phyloP scores from a whole-genome alignment of 352 stramenopile genomes.

The Thalassiosira pacifica region DNA sequence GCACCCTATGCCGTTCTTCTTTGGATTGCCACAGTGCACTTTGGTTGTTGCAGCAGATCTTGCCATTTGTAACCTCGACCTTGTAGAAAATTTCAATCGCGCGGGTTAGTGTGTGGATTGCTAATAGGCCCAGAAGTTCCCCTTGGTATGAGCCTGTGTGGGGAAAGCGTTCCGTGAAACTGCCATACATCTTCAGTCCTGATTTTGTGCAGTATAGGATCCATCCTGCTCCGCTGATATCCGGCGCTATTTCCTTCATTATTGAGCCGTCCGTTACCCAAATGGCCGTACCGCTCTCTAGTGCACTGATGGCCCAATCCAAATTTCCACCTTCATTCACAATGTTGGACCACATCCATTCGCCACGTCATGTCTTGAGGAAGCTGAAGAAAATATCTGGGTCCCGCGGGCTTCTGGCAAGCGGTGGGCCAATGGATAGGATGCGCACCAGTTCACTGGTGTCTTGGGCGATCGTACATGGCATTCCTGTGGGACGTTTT shows the following conservation, averaged over 20 bases:
- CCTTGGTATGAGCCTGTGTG: slow-evolving; percentile 7
- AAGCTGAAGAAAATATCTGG: not conserved
- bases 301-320: not conserved
- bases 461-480: too few species aligned
- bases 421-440: not conserved
- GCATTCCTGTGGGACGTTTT: too few species aligned
- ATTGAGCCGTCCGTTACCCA: slow-evolving; percentile 41
- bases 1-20: not conserved
- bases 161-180: slow-evolving; percentile 5
- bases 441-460: not conserved
- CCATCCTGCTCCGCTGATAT: slow-evolving; percentile 28
- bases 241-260: not conserved
- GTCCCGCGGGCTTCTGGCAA: too few species aligned
- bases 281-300: not conserved
- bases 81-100: too few species aligned
- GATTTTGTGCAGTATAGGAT: slow-evolving; percentile 1
- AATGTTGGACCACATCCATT: slow-evolving; percentile 23
- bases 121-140: slow-evolving; percentile 24
- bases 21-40: not conserved
- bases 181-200: not conserved
- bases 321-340: not conserved
- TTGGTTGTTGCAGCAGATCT: slow-evolving; percentile 9
- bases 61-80: too few species aligned
- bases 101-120: too few species aligned
- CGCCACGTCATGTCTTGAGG: not conserved